A percentile compares a stretch with the other conserved stretches of the same genome.
Evolutionary conservation across 1,139 yeast species (phyloP).

Genomic region (Taphrina betulina): DNA sequence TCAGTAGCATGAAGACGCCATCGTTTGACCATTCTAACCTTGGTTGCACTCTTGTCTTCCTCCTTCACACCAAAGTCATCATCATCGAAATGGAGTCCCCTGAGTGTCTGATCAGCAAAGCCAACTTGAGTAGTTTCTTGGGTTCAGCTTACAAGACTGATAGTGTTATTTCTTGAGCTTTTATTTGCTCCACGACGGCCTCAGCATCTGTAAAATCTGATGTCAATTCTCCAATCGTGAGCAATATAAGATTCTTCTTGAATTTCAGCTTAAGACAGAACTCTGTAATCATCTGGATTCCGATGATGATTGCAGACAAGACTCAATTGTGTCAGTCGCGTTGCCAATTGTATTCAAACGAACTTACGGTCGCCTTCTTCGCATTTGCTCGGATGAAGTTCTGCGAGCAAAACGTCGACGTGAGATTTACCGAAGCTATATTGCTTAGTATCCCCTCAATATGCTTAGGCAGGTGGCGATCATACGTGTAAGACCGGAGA

Average conservation of each 20-base stretch:
- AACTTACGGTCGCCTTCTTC: conserved; percentile 41
- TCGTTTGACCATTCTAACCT: conserved; percentile 30
- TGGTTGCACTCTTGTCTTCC: conserved; percentile 40
- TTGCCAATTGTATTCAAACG: too few species aligned
- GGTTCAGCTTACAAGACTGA: conserved; percentile 39
- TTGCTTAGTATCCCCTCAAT: conserved; percentile 31
- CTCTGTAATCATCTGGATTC: conserved; percentile 43
- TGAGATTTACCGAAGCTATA: conserved; percentile 34
- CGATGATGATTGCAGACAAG: conserved; percentile 44
- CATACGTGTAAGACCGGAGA: conserved; percentile 19
- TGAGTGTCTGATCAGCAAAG: conserved; percentile 1
- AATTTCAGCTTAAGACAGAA: conserved; percentile 45
- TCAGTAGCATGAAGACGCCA: background rate
- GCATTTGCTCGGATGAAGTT: conserved; percentile 41
- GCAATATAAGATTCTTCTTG: conserved; percentile 48
- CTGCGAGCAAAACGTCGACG: conserved; percentile 40
- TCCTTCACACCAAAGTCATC: conserved; percentile 40
- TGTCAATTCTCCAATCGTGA: conserved; percentile 48
- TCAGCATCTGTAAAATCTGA: conserved; percentile 36
- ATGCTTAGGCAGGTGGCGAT: too few species aligned
- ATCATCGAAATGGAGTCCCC: conserved; percentile 46
- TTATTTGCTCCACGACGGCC: conserved; percentile 38
- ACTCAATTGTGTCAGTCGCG: conserved; percentile 32
- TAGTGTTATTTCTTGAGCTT: conserved; percentile 37
- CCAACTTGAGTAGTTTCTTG: background rate